phyloP scores from a whole-genome alignment of 352 stramenopile genomes.

The Pythium folliculosum region DNA sequence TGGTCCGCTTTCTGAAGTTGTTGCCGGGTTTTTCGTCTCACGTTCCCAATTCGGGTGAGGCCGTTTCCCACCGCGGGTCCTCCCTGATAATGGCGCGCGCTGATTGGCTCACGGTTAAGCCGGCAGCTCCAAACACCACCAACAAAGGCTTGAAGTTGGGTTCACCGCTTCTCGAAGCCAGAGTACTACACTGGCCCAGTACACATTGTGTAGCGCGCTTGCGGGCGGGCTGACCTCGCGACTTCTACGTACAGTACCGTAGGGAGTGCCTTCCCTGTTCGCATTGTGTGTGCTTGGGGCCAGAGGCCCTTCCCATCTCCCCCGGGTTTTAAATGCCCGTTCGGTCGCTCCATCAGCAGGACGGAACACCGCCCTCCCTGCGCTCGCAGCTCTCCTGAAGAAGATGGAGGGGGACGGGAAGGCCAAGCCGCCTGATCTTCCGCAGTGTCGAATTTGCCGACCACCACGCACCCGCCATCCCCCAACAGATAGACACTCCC shows the following conservation, averaged over 20 bases:
- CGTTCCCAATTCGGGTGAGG: too few relatives aligned
- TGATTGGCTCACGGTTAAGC: constrained; percentile 27
- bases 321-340: constrained; percentile 11
- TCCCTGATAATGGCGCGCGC: constrained; percentile 14
- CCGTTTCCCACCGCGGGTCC: constrained; percentile 1
- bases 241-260: neutral
- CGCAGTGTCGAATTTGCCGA: constrained; percentile 28
- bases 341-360: neutral
- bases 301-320: neutral
- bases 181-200: too few relatives aligned
- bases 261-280: neutral
- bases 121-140: neutral
- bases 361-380: neutral
- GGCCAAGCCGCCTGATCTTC: neutral
- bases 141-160: constrained; percentile 10
- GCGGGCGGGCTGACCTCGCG: neutral
- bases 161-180: neutral
- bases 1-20: constrained; percentile 14
- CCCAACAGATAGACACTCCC: neutral
- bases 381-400: neutral
- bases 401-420: neutral
- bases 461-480: neutral
- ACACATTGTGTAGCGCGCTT: too few relatives aligned
- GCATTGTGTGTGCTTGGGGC: neutral
- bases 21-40: too few relatives aligned